These are phyloP conservation scores for Logfia minima DNA, from an alignment of 129 eudicot genomes.

Conservation along the genomic window DNA sequence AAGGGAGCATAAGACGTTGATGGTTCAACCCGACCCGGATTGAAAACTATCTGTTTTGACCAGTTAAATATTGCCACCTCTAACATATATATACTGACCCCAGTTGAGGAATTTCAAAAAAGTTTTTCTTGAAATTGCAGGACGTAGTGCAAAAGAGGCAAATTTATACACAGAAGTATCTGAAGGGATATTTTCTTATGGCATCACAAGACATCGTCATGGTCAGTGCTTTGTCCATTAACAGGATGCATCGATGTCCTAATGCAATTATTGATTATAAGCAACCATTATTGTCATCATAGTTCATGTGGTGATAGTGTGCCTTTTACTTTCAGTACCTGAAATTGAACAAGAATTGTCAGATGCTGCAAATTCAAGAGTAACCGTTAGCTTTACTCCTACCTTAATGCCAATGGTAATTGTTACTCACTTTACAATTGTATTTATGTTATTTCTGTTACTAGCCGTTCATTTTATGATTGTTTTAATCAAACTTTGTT, in stretches of 20 bases:
- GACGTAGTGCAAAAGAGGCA: conserved; percentile 99
- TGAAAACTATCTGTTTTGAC: not conserved
- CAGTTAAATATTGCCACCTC: not conserved
- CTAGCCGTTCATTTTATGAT: not conserved
- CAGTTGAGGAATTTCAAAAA: not conserved
- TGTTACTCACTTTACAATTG: conserved; percentile 2
- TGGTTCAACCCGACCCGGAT: not conserved
- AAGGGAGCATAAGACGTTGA: not conserved
- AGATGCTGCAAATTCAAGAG: conserved; percentile 66
- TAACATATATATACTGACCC: conserved; percentile 1
- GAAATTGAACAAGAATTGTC: conserved; percentile 98
- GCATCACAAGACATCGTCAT: conserved; percentile 95
- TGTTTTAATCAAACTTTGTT: not conserved
- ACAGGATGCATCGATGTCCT: conserved; percentile 1
- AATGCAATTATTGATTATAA: not conserved
- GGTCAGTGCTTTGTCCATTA: conserved; percentile 37
- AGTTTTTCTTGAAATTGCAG: conserved; percentile 42
- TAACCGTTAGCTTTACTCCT: conserved; percentile 94
- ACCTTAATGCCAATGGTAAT: conserved; percentile 97
- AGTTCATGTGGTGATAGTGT: conserved; percentile 8
- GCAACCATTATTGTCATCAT: not conserved
- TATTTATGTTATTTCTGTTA: not conserved
- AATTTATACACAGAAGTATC: conserved; percentile 94
- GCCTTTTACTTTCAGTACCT: conserved; percentile 60
- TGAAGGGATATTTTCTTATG: conserved; percentile 96